A percentile compares a stretch with the other conserved stretches of the same genome.
phyloP scores from a whole-genome alignment of 2,329 filamentous ascomycete genomes.

The Verticillium isaacii region DNA sequence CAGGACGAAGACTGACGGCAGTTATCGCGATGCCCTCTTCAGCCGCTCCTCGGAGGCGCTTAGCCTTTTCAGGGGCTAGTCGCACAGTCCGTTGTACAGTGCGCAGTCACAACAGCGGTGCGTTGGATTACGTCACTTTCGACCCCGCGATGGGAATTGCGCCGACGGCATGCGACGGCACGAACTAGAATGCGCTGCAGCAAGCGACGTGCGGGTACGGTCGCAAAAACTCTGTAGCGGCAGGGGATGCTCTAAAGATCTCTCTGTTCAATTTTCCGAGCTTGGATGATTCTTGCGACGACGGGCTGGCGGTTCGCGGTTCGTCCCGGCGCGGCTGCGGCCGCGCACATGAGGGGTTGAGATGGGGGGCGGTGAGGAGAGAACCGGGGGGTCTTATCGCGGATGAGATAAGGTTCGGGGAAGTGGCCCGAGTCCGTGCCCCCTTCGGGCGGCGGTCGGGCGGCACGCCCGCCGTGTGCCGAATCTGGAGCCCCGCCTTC shows the following conservation, averaged over 20 bases:
- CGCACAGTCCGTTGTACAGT: neutral
- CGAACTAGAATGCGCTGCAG: neutral
- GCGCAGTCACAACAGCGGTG: neutral
- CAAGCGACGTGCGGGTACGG: neutral
- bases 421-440: neutral
- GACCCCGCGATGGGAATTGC: neutral
- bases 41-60: neutral
- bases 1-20: neutral
- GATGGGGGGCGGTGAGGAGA: neutral
- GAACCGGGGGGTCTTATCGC: neutral
- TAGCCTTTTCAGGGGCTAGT: neutral
- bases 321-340: neutral
- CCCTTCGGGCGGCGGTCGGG: neutral
- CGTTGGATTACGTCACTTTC: neutral
- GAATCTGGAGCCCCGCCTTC: neutral
- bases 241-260: neutral
- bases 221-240: neutral
- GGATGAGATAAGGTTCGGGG: neutral
- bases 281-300: neutral
- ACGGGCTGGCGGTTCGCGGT: neutral
- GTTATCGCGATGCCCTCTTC: too few species aligned
- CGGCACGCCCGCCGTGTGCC: neutral
- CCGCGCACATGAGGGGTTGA: neutral
- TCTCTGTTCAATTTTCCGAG: neutral
- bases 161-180: neutral